Base-by-base conservation (phyloP, 129 eudicot genomes). In the Flaveria brownii region DNA sequence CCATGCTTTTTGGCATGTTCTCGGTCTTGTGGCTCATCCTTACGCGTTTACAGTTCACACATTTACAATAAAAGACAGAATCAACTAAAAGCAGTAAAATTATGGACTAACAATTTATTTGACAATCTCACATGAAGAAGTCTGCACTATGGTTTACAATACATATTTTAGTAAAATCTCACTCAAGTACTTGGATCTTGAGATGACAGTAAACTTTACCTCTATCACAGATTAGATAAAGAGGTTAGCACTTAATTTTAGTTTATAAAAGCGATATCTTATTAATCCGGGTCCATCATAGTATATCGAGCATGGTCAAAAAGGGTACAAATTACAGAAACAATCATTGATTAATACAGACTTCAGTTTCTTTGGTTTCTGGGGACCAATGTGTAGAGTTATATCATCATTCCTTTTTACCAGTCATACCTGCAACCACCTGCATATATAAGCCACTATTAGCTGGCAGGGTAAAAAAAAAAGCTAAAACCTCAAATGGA, bases 381-480 rank as follows among this genome's bases (percentile, higher is more conserved):
- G 20, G 45, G 7, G 23, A n/a, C 69, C 69, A 7, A 77, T 55
- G 60, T 42, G 75, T 54, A 33, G 50, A 77, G 69, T 47, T 68
- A 52, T 63, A 70, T 65, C 73, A 67, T 61, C 80, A 67, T 84
- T 85, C 45, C 72, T 86, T 88, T 74, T 88, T 86, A 72, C 90
- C 94, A n/a, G 87, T 88, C 90, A 88, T 82, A 25, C 90, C 88
- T 39, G 87, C 85, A 77, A 88, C 87, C 55, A 88, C 93, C 90
- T 84, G 85, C 78, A 80, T 30, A 30, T 30, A 80, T 25, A 47
- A 77, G 28, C 57, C 67, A 68, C 20, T 36, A 49, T 17, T 33
- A 75, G 9, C 20, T 46, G 25, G 23, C 11, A 41, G 80, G 54
- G 42, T 76, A 17, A 20, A 25, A 52, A 52, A 52, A 67, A 20